phyloP scores from a whole-genome alignment of 495 filamentous ascomycete genomes.

The Coniosporium apollinis region DNA sequence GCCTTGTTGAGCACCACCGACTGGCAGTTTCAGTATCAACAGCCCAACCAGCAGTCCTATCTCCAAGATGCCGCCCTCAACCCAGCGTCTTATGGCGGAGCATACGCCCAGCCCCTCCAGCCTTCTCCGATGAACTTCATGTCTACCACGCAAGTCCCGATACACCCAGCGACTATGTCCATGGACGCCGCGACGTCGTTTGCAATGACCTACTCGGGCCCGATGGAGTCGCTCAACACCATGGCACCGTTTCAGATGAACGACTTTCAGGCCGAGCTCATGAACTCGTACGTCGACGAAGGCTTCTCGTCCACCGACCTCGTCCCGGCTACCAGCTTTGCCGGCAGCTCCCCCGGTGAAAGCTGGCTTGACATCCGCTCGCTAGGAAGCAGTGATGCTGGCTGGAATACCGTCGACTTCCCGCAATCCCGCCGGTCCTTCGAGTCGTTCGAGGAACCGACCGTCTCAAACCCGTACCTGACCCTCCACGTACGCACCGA shows the following conservation, averaged over 20 bases:
- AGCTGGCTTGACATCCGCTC: slow-evolving; percentile 74
- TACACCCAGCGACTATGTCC: slow-evolving; percentile 45
- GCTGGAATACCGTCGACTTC: slow-evolving; percentile 61
- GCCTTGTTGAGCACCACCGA: slow-evolving; percentile 28
- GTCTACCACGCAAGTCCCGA: slow-evolving; percentile 44
- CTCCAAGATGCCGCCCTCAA: slow-evolving; percentile 33
- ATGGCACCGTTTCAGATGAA: slow-evolving; percentile 43
- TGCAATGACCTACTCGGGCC: slow-evolving; percentile 42
- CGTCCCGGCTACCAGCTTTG: slow-evolving; percentile 16
- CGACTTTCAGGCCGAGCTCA: slow-evolving; percentile 39
- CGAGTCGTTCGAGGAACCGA: slow-evolving; percentile 34
- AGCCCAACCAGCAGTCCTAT: slow-evolving; percentile 35
- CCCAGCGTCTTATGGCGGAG: slow-evolving; percentile 29
- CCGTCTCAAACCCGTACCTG: slow-evolving; percentile 76
- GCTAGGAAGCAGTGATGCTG: slow-evolving; percentile 66
- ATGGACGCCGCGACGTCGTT: slow-evolving; percentile 41
- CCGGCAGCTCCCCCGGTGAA: slow-evolving; percentile 65
- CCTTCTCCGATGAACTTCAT: slow-evolving; percentile 54
- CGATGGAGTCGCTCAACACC: slow-evolving; percentile 43
- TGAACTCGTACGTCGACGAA: slow-evolving; percentile 3
- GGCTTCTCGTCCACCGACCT: slow-evolving; percentile 11
- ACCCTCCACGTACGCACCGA: slow-evolving; percentile 69
- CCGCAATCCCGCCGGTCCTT: slow-evolving; percentile 32
- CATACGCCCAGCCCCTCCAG: slow-evolving; percentile 35
- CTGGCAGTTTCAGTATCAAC: slow-evolving; percentile 30